Evolutionary conservation across 148 eudicot species (phyloP).

Genomic region (Vaccinium myrtillus): DNA sequence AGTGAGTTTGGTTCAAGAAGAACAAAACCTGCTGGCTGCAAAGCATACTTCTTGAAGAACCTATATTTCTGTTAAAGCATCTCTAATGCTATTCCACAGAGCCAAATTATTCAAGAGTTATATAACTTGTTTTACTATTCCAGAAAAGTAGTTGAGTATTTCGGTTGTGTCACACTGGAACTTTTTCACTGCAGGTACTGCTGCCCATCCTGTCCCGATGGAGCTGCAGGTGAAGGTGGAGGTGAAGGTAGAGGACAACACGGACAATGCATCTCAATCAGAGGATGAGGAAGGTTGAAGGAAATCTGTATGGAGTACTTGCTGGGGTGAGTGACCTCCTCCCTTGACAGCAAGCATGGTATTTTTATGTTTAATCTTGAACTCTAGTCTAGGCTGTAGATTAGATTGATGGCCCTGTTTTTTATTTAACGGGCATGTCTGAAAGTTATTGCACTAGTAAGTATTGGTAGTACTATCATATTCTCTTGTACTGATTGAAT

Average conservation of each 20-base stretch:
- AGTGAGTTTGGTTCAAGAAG: background rate
- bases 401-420: conserved; percentile 8
- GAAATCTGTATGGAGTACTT: background rate
- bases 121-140: background rate
- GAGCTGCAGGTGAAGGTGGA: conserved; percentile 26
- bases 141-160: background rate
- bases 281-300: conserved; percentile 35
- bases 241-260: conserved; percentile 17
- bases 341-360: background rate
- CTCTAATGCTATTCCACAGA: background rate
- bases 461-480: background rate
- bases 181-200: conserved; percentile 22
- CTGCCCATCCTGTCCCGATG: conserved; percentile 24
- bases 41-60: background rate
- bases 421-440: background rate
- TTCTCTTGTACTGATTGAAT: background rate
- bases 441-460: background rate
- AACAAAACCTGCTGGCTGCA: background rate
- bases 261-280: conserved; percentile 20
- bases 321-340: conserved; percentile 22
- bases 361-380: background rate
- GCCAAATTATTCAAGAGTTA: background rate
- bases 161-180: background rate
- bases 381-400: background rate
- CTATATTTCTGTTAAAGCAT: conserved; percentile 3